These are phyloP conservation scores for Pyrenophora graminea DNA, from an alignment of 2,329 filamentous ascomycete genomes.

Conservation along the genomic window DNA sequence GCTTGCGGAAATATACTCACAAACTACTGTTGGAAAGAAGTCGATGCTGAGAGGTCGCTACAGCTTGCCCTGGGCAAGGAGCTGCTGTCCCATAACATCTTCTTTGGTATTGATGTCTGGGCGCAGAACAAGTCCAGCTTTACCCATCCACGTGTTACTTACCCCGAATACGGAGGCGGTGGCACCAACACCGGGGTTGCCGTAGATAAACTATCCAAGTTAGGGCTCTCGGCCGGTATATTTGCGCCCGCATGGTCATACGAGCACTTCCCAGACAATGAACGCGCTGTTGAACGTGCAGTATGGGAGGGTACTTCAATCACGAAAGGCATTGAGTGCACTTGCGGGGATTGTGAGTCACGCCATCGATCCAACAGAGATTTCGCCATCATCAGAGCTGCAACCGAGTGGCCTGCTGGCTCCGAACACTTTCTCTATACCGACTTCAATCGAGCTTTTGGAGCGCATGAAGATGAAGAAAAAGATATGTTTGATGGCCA, in stretches of 20 bases:
- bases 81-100: slow-evolving; percentile 37
- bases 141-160: slow-evolving; percentile 42
- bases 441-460: slow-evolving; percentile 43
- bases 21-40: slow-evolving; percentile 52
- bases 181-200: slow-evolving; percentile 51
- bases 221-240: slow-evolving; percentile 47
- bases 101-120: slow-evolving; percentile 54
- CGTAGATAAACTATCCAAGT: slow-evolving; percentile 42
- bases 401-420: slow-evolving; percentile 38
- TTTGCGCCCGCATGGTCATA: slow-evolving; percentile 55
- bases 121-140: slow-evolving; percentile 47
- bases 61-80: slow-evolving; percentile 28
- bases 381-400: slow-evolving; percentile 32
- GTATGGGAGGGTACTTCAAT: slow-evolving; percentile 45
- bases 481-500: slow-evolving; percentile 20
- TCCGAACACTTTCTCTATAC: slow-evolving; percentile 47
- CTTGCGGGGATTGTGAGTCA: slow-evolving; percentile 33
- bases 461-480: slow-evolving; percentile 17
- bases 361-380: slow-evolving; percentile 31
- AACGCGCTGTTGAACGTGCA: slow-evolving; percentile 32
- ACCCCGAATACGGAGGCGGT: slow-evolving; percentile 45
- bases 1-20: slow-evolving; percentile 49
- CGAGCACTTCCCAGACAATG: slow-evolving; percentile 48
- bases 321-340: slow-evolving; percentile 34
- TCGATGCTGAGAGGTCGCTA: slow-evolving; percentile 29